These are phyloP conservation scores for Ichthyophthirius multifiliis DNA, from an alignment of 169 alveolate genomes.

Conservation along the genomic window DNA sequence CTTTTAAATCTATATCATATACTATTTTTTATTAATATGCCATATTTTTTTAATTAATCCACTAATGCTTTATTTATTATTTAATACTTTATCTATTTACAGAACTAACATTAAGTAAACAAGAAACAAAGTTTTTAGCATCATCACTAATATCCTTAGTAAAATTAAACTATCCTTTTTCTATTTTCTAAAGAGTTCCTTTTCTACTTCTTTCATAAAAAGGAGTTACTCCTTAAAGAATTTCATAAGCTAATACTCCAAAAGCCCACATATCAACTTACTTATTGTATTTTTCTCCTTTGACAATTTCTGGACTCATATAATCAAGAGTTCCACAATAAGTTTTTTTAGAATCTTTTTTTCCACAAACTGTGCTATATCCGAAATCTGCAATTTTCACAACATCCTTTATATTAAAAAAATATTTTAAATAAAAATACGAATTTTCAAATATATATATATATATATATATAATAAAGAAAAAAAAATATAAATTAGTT, in stretches of 20 bases:
- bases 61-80: too few relatives aligned
- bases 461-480: too few relatives aligned
- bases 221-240: slow-evolving; percentile 37
- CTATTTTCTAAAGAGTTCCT: neutral
- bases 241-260: slow-evolving; percentile 56
- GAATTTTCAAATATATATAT: too few relatives aligned
- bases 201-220: neutral
- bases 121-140: neutral
- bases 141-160: neutral
- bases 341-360: slow-evolving; percentile 42
- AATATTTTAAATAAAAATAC: neutral
- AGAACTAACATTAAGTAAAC: neutral
- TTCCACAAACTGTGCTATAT: slow-evolving; percentile 35
- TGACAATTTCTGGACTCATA: slow-evolving; percentile 58
- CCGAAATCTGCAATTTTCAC: slow-evolving; percentile 62
- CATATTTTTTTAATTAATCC: too few relatives aligned
- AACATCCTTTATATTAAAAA: neutral
- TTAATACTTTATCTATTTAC: too few relatives aligned
- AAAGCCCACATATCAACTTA: slow-evolving; percentile 69
- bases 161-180: neutral
- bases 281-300: slow-evolving; percentile 52
- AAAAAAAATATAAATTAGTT: too few relatives aligned
- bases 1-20: too few relatives aligned
- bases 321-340: slow-evolving; percentile 58
- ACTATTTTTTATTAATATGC: too few relatives aligned